Conservation (phyloP, 2,329 filamentous ascomycete genomes). For the Colletotrichum abscissum region DNA sequence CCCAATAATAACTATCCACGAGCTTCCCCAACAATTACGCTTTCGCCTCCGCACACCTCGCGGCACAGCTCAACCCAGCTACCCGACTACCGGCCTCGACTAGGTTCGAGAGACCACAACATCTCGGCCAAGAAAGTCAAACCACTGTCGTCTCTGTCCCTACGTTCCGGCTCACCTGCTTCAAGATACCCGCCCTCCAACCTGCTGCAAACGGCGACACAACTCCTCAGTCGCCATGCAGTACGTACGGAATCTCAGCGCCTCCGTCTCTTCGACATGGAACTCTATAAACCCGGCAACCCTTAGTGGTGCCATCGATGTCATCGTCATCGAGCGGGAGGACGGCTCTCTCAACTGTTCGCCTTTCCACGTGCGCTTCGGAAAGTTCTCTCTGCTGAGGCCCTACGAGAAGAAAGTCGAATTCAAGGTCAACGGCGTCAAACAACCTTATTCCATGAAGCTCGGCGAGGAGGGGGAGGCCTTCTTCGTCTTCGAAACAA, state of each 20-base stretch:
- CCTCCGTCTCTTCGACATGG: constrained; percentile 98
- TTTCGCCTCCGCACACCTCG: constrained; percentile 1
- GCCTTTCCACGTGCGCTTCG: constrained; percentile 98
- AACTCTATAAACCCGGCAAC: constrained; percentile 99
- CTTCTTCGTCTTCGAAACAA: constrained; percentile 98
- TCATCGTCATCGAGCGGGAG: constrained; percentile 96
- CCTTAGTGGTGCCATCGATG: constrained; percentile 96
- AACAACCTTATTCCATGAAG: constrained; percentile 98
- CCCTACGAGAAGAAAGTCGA: constrained; percentile 99
- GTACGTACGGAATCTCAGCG: constrained; percentile 96
- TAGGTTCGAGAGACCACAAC: neutral
- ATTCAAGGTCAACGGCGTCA: constrained; percentile 92
- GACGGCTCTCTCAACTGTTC: constrained; percentile 92
- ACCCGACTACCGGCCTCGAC: neutral
- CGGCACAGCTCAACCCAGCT: neutral
- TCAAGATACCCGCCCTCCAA: neutral
- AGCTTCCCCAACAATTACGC: constrained; percentile 23
- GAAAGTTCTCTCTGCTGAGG: constrained; percentile 95
- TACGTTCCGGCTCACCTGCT: neutral
- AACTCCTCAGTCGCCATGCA: constrained; percentile 73
- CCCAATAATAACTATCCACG: constrained; percentile 18
- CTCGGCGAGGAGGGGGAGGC: constrained; percentile 96
- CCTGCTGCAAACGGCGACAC: constrained; percentile 2
- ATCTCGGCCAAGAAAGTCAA: neutral
- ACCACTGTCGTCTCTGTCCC: neutral